Percentiles rank a stretch among this genome's conserved stretches.
Evolutionary conservation across 169 alveolate species (phyloP).

Genomic region (Plasmodium knowlesi): DNA sequence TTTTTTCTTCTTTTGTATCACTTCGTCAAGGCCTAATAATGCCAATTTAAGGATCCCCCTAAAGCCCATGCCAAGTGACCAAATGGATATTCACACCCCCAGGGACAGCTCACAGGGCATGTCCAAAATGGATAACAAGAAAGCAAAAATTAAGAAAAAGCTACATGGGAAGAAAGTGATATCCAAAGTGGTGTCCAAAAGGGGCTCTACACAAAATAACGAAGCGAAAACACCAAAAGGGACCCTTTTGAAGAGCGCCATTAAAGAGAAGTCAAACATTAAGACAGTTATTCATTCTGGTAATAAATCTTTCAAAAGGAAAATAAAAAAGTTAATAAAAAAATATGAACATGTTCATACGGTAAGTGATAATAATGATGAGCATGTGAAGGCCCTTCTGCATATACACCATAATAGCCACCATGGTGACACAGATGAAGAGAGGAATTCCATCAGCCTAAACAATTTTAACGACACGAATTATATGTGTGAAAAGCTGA

Average conservation of each 20-base stretch:
- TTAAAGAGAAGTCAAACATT: background rate
- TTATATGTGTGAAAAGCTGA: background rate
- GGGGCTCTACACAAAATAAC: background rate
- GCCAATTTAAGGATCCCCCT: background rate
- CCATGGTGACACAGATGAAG: background rate
- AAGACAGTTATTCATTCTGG: background rate
- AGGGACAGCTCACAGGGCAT: background rate
- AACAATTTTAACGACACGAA: background rate
- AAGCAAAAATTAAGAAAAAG: background rate
- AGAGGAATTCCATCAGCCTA: background rate
- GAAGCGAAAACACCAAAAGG: background rate
- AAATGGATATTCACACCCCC: background rate
- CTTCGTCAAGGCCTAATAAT: background rate
- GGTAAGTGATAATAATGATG: background rate
- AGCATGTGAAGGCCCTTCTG: background rate
- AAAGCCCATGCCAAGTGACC: background rate
- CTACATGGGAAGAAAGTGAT: background rate
- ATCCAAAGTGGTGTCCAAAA: background rate
- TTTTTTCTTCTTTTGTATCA: background rate
- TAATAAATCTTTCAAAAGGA: constrained; percentile 2
- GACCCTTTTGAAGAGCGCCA: background rate
- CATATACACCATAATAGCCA: background rate
- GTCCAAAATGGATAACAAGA: background rate
- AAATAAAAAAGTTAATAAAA: constrained; percentile 20
- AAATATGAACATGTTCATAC: background rate